These are phyloP conservation scores for Dalbergia cochinchinensis DNA, from an alignment of 306 rosid genomes.

Conservation along the genomic window DNA sequence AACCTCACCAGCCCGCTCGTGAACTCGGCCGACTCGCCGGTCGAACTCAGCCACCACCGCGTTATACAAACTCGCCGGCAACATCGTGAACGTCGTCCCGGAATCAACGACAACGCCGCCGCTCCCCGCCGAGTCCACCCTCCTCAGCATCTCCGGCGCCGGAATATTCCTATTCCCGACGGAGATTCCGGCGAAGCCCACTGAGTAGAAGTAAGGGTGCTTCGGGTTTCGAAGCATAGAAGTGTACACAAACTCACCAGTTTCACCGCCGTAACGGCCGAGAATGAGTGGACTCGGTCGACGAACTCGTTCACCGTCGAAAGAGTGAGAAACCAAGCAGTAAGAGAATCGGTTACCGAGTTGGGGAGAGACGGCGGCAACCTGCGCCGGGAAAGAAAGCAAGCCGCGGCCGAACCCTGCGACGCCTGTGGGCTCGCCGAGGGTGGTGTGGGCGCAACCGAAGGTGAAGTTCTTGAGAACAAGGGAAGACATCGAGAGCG, in stretches of 20 bases:
- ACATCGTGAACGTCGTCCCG: conserved; percentile 93
- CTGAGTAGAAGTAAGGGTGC: conserved; percentile 84
- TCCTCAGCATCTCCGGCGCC: conserved; percentile 65
- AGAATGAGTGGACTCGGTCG: conserved; percentile 89
- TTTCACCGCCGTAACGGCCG: conserved; percentile 51
- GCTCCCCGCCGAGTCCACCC: conserved; percentile 63
- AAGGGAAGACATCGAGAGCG: conserved; percentile 61
- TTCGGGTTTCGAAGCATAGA: conserved; percentile 80
- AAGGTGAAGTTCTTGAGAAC: conserved; percentile 76
- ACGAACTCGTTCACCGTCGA: conserved; percentile 62
- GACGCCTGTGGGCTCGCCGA: conserved; percentile 90
- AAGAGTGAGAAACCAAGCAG: conserved; percentile 89
- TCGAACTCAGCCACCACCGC: conserved; percentile 79
- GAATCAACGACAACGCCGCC: conserved; percentile 95
- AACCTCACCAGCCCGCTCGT: conserved; percentile 68
- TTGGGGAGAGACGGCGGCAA: conserved; percentile 67
- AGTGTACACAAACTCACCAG: conserved; percentile 66
- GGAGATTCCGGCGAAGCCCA: conserved; percentile 76
- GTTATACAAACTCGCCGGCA: conserved; percentile 69
- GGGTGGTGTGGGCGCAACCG: conserved; percentile 87
- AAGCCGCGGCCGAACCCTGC: conserved; percentile 93
- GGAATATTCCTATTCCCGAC: conserved; percentile 62
- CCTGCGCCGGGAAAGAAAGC: conserved; percentile 83
- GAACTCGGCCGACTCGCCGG: conserved; percentile 62
- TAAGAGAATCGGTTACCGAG: conserved; percentile 86